These are phyloP conservation scores for Epichloe elymi DNA, from an alignment of 2,329 filamentous ascomycete species.

Conservation along the genomic window DNA sequence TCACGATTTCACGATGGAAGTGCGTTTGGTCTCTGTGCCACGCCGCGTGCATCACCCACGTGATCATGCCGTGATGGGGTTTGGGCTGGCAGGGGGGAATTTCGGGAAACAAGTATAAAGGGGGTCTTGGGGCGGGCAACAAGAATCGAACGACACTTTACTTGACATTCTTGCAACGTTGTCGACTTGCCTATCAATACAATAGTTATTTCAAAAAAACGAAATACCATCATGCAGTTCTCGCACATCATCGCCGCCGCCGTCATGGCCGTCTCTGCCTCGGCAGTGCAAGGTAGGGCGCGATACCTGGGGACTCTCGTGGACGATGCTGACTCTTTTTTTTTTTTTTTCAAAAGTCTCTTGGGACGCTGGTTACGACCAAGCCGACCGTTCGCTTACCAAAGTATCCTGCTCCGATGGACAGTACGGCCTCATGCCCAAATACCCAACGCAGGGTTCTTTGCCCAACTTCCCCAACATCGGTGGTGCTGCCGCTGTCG, in stretches of 20 bases:
- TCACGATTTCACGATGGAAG: too few relatives aligned
- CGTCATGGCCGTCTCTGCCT: slow-evolving; percentile 23
- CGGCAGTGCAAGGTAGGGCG: slow-evolving; percentile 2
- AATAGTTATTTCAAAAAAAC: too few relatives aligned
- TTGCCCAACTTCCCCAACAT: slow-evolving; percentile 40
- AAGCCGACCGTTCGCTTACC: slow-evolving; percentile 38
- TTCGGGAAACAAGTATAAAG: too few relatives aligned
- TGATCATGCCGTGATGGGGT: too few relatives aligned
- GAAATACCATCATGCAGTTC: slow-evolving; percentile 28
- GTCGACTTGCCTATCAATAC: too few relatives aligned
- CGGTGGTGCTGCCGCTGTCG: slow-evolving; percentile 39
- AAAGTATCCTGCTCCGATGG: slow-evolving; percentile 56
- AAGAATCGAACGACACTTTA: too few relatives aligned
- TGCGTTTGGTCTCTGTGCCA: too few relatives aligned
- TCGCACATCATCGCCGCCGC: slow-evolving; percentile 24
- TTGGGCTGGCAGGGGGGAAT: too few relatives aligned
- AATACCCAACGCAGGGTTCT: slow-evolving; percentile 43
- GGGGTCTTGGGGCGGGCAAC: too few relatives aligned
- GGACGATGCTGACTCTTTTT: not conserved
- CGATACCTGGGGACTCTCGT: not conserved
- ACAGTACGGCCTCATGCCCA: slow-evolving; percentile 48
- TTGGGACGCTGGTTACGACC: slow-evolving; percentile 62
- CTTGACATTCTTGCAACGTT: too few relatives aligned
- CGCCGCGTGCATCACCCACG: too few relatives aligned
- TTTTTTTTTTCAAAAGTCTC: slow-evolving; percentile 33